Base-by-base conservation (phyloP, 1,284 basidiomycete genomes). In the Ceratobasidium sp. region DNA sequence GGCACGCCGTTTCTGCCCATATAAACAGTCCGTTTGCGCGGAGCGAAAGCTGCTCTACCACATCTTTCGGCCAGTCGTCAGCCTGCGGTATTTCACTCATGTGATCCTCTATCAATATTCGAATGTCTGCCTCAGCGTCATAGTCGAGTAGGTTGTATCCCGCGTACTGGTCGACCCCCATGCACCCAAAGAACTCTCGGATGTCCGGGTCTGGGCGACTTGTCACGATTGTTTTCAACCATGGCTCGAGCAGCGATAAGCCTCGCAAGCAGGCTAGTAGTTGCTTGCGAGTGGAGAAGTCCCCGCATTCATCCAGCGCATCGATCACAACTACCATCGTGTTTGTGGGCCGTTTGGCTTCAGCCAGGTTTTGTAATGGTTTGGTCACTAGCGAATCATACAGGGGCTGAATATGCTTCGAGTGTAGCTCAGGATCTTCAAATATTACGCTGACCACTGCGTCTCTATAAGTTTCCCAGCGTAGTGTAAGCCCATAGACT, bases 141-240 rank as follows among this genome's bases (percentile, higher is more conserved):
- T 39, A 64, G 18, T 42, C n/a, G 39, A 26, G 39, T 64, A 64
- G 23, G 61, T 64, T 33, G 28, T 33, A 33, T 12, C 28, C 33
- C 39, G 61, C n/a, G n/a, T 12, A 10, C 5, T 15, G 40, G 28
- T 10, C n/a, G 10, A 12, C 28, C 2, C 4, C 55, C 1, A 12
- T 33, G 28, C 12, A 5, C 10, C 20, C 39, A 28, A 71, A 71
- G n/a, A n/a, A 39, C 12, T 23, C 10, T 44, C 23, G 46, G 18
- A 78, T 60, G 3, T 58, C 40, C 23, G 28, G 20, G 15, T 70
- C 68, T n/a, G 67, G 66, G 6, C 77, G 77, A 28, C 77, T 78
- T 12, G 77, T 78, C 18, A 78, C 69, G 46, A 78, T 46, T n/a
- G 72, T 26, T 33, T 46, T 55, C 23, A 78, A 28, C 4, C 40